Conservation (phyloP, 345 rosid species). For the Durio zibethinus region DNA sequence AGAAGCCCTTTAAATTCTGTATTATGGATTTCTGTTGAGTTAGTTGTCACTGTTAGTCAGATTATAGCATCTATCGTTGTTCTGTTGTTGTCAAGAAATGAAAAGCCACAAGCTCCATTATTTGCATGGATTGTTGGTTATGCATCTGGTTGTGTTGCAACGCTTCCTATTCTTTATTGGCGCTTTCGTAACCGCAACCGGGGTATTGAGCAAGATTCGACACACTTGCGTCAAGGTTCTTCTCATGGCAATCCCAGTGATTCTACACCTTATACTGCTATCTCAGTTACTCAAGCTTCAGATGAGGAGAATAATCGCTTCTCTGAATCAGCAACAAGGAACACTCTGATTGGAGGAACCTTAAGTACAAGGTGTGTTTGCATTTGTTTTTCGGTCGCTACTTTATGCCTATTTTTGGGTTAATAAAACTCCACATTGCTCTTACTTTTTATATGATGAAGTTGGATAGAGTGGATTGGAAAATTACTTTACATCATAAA, state of each 20-base stretch:
- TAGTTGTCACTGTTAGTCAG: constrained; percentile 63
- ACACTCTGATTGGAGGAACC: constrained; percentile 34
- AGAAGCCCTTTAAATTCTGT: constrained; percentile 83
- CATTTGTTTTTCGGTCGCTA: neutral
- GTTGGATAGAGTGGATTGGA: neutral
- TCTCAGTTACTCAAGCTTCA: constrained; percentile 51
- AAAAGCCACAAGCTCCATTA: constrained; percentile 75
- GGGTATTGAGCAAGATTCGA: constrained; percentile 38
- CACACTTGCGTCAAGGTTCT: constrained; percentile 38
- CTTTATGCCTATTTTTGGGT: neutral
- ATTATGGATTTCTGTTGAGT: constrained; percentile 79
- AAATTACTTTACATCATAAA: neutral
- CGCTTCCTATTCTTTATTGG: constrained; percentile 81
- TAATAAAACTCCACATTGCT: neutral
- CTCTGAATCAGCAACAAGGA: constrained; percentile 26
- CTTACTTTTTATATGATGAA: neutral
- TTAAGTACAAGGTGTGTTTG: constrained; percentile 45
- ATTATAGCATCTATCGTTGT: constrained; percentile 77
- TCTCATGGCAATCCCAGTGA: constrained; percentile 40
- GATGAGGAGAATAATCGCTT: constrained; percentile 46
- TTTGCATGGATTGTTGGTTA: constrained; percentile 82
- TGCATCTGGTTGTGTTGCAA: constrained; percentile 76
- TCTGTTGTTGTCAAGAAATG: constrained; percentile 57
- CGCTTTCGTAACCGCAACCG: constrained; percentile 54
- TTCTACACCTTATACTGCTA: constrained; percentile 54